Evolutionary conservation across 1,139 yeast genomes (phyloP).

Genomic region (Debaryomycetaceae sp.): DNA sequence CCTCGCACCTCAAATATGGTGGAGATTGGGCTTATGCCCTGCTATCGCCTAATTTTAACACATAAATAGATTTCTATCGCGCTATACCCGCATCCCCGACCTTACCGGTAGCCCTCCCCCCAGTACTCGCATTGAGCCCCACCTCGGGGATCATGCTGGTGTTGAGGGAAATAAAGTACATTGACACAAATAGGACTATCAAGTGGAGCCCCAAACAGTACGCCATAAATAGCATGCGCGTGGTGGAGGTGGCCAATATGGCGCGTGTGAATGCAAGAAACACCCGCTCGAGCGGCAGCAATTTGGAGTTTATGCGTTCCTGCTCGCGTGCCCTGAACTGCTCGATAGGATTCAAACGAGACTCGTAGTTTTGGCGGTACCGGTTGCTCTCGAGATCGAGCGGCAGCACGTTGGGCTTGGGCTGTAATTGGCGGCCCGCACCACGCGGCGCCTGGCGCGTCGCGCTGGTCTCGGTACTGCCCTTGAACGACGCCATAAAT

Average conservation of each 20-base stretch:
- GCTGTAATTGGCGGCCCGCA: conserved; percentile 14
- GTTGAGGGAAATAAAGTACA: conserved; percentile 43
- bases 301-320: conserved; percentile 59
- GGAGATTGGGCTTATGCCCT: no score
- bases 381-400: conserved; percentile 48
- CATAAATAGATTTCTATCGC: no score
- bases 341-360: conserved; percentile 72
- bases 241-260: conserved; percentile 59
- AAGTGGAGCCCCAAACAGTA: conserved; percentile 73
- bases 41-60: no score
- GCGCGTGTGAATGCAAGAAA: conserved; percentile 66
- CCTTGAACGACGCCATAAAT: conserved; percentile 49
- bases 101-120: conserved; percentile 21
- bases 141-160: conserved; percentile 41
- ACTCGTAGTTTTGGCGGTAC: conserved; percentile 60
- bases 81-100: no score
- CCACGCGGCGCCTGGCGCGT: conserved; percentile 8
- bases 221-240: conserved; percentile 60
- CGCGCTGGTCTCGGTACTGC: conserved; percentile 4
- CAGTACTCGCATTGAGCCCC: conserved; percentile 36
- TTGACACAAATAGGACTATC: conserved; percentile 55
- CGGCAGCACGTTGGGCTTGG: conserved; percentile 14
- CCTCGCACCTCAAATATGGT: no score
- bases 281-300: conserved; percentile 73
- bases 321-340: conserved; percentile 72